Evolutionary conservation across 1,284 basidiomycete genomes (phyloP), one percentile per base, ranked within the genome.

Genomic region (Ustilago bromivora): DNA sequence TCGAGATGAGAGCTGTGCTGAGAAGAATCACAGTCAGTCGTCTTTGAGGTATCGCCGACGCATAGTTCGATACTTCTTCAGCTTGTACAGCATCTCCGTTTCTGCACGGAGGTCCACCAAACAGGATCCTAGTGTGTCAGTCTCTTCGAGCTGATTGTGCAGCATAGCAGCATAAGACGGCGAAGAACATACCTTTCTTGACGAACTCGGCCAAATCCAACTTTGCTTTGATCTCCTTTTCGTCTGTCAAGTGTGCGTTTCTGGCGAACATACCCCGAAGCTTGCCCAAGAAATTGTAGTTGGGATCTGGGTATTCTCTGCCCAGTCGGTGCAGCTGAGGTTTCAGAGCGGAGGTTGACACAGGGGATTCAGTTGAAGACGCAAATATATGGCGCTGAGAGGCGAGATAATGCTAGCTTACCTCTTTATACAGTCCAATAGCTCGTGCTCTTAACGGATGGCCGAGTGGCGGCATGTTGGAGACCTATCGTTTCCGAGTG

Each of bases 41-140:
- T 76, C 74, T 17, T 74, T 58, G 28, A 78, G 70, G 51, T 80
- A 84, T 36, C 82, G 69, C 12, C 79, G 60, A 15, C 81, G 71
- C 61, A 85, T 73, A 3, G 83, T 83, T 5, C 84, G 64, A 49
- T 85, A 85, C 67, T 85, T 85, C 59, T 85, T 85, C 38, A 85
- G 66, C 38, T 73, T 79, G 61, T 85, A 85, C 23, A 85, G 62
- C 9, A 82, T 81, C 46, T 84, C 83, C 6, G 83, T 84, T 41
- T 84, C 83, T 84, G 57, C 35, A 17, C 34, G 6, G 35, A 32
- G 11, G 52, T 28, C 10, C 35, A 46, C 17, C 15, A 43, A 43
- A 17, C 41, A 43, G 2, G 2, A 41, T 9, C 11, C 8, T 28
- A 43, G 11, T 19, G 7, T 19, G 35, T 51, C 11, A 55, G 47